Base-by-base conservation (phyloP, 2,329 filamentous ascomycete genomes). In the Trichoderma endophyticum region DNA sequence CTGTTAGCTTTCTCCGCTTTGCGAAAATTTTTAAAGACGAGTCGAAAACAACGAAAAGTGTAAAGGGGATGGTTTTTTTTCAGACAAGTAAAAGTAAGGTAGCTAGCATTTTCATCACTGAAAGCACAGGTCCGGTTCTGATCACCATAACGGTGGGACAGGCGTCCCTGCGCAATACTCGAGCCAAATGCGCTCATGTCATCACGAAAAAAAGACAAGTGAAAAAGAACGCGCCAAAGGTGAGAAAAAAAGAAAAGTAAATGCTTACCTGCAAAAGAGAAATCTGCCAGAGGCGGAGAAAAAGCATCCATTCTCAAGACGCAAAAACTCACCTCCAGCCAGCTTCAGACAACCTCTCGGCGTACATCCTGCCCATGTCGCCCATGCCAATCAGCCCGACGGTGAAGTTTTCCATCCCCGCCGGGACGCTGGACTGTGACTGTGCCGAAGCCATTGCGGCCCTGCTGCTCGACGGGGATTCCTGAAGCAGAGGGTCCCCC, bases 141-240 rank as follows among this genome's bases (percentile, higher is more conserved):
- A 85, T 83, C 86, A 92, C 93, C 95, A 88, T 92, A 97, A 90
- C 92, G 91, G 86, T 83, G 85, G 83, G 83, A 86, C 86, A 85
- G 85, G 83, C 83, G 83, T 81, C 85, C 84, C 85, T 86, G 85
- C 83, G 86, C 90, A 90, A 94, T 97, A 88, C 95, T 98, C 95
- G 94, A 98, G 95, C 95, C 95, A 98, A 98, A 98, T 98, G 95
- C 95, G 95, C 95, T 98, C 95, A 95, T 94, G 95, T 98, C 95
- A 98, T 98, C 95, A 97, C 94, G 81, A 81, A 79, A 73, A 79
- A 75, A n/a, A n/a, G n/a, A n/a, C n/a, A n/a, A n/a, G n/a, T n/a
- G n/a, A 73, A 24, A 6, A 24, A 51, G 1, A 6, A 51, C n/a
- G n/a, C 43, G 43, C n/a, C 43, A 24, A 70, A 71, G 72, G 73